A percentile compares a stretch with the other conserved stretches of the same genome.
These are phyloP conservation scores for Paralagenidium karlingii DNA, from an alignment of 352 stramenopile species.

Conservation along the genomic window DNA sequence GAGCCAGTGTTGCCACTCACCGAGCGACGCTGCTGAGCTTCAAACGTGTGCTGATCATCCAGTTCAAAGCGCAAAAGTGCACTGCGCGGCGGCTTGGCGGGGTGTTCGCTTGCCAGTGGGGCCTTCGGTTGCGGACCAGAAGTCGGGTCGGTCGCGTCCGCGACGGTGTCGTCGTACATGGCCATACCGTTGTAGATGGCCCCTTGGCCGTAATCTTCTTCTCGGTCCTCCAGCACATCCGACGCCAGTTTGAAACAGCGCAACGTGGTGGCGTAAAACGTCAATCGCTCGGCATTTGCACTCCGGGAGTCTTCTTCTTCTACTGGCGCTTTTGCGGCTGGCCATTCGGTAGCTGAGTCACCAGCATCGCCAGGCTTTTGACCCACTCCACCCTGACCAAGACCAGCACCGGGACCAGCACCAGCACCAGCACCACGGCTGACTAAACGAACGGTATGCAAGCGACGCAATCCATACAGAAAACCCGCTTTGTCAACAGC, in stretches of 20 bases:
- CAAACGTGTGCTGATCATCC: too few species aligned
- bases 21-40: constrained; percentile 8
- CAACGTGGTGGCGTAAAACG: constrained; percentile 13
- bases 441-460: too few species aligned
- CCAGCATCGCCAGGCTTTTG: too few species aligned
- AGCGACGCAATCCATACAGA: too few species aligned
- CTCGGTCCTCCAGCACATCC: constrained; percentile 19
- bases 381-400: too few species aligned
- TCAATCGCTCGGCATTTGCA: constrained; percentile 5
- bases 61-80: too few species aligned
- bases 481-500: too few species aligned
- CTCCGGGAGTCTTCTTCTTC: background rate
- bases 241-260: constrained; percentile 26
- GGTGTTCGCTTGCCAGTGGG: too few species aligned
- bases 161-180: background rate
- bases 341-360: too few species aligned
- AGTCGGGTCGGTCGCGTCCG: constrained; percentile 24
- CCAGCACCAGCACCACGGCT: too few species aligned
- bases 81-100: too few species aligned
- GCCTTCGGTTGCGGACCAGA: constrained; percentile 17
- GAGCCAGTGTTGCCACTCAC: constrained; percentile 43
- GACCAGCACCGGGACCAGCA: too few species aligned
- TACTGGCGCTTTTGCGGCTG: background rate
- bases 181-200: constrained; percentile 19
- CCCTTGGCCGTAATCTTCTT: constrained; percentile 41